Evolutionary conservation across 2,329 filamentous ascomycete species (phyloP).

Genomic region (Sporothrix variecibatus): DNA sequence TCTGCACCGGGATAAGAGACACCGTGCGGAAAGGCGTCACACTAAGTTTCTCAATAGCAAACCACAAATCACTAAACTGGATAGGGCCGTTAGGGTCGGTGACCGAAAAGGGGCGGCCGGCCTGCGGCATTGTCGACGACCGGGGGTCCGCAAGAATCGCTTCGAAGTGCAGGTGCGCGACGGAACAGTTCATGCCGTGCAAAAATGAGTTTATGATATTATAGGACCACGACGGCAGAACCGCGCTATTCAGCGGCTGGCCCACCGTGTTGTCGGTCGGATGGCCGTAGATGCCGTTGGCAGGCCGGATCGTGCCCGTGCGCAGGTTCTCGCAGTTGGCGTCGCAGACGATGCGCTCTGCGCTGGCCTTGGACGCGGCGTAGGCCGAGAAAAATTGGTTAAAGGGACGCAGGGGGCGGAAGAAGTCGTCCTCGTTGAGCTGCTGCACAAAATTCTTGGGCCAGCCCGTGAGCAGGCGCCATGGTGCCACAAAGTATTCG

Average conservation of each 20-base stretch:
- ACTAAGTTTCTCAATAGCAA: constrained; percentile 39
- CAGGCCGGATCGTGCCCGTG: constrained; percentile 54
- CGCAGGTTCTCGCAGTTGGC: constrained; percentile 43
- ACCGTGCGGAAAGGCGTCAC: constrained; percentile 41
- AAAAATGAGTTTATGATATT: constrained; percentile 46
- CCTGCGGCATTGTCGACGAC: constrained; percentile 35
- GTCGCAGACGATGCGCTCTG: constrained; percentile 47
- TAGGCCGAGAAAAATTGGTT: constrained; percentile 49
- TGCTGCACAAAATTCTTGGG: constrained; percentile 45
- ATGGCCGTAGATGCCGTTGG: constrained; percentile 56
- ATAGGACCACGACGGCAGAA: constrained; percentile 46
- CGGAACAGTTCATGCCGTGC: constrained; percentile 46
- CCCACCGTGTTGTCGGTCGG: constrained; percentile 51
- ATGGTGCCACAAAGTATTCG: constrained; percentile 43
- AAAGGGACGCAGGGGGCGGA: constrained; percentile 41
- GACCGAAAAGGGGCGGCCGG: constrained; percentile 45
- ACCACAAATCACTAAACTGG: constrained; percentile 42
- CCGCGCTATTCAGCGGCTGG: constrained; percentile 42
- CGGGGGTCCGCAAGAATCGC: constrained; percentile 39
- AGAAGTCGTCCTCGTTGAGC: constrained; percentile 46
- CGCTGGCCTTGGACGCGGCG: constrained; percentile 49
- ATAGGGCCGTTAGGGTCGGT: constrained; percentile 48
- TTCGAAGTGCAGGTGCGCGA: constrained; percentile 47
- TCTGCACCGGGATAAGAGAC: constrained; percentile 38
- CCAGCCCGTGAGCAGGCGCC: constrained; percentile 41